Conservation (phyloP, 106 monocot species). For the Vanilla planifolia region DNA sequence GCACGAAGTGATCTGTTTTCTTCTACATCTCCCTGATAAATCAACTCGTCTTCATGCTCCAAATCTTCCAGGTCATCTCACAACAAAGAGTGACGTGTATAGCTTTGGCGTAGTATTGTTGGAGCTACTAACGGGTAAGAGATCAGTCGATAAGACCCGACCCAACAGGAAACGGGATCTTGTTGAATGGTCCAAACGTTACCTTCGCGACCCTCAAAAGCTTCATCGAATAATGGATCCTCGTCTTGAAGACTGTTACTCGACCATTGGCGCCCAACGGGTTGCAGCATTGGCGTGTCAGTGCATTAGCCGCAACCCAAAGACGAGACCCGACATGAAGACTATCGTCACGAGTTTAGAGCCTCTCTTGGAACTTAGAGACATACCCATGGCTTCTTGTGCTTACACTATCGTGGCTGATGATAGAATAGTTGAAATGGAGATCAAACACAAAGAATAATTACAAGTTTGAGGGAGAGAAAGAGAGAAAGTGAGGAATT, state of each 20-base stretch:
- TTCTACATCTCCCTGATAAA: neutral
- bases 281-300: slow-evolving; percentile 46
- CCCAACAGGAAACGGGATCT: slow-evolving; percentile 47
- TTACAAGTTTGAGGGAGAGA: too few relatives aligned
- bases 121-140: slow-evolving; percentile 51
- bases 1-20: neutral
- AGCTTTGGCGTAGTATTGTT: slow-evolving; percentile 67
- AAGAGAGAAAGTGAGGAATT: too few relatives aligned
- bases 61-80: slow-evolving; percentile 32
- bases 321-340: slow-evolving; percentile 45
- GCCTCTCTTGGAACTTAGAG: slow-evolving; percentile 34
- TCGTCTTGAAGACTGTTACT: slow-evolving; percentile 45
- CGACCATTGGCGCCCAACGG: slow-evolving; percentile 30
- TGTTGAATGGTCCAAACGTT: slow-evolving; percentile 53
- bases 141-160: slow-evolving; percentile 36
- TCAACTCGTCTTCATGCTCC: neutral
- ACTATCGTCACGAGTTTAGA: slow-evolving; percentile 40
- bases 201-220: slow-evolving; percentile 23
- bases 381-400: slow-evolving; percentile 32
- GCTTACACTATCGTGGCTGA: slow-evolving; percentile 19
- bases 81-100: slow-evolving; percentile 65
- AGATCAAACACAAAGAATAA: too few relatives aligned
- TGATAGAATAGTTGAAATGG: neutral
- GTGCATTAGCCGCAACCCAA: slow-evolving; percentile 41
- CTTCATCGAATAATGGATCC: slow-evolving; percentile 46